Conservation (phyloP, 257 asterid species). For the Solanum commersonii region DNA sequence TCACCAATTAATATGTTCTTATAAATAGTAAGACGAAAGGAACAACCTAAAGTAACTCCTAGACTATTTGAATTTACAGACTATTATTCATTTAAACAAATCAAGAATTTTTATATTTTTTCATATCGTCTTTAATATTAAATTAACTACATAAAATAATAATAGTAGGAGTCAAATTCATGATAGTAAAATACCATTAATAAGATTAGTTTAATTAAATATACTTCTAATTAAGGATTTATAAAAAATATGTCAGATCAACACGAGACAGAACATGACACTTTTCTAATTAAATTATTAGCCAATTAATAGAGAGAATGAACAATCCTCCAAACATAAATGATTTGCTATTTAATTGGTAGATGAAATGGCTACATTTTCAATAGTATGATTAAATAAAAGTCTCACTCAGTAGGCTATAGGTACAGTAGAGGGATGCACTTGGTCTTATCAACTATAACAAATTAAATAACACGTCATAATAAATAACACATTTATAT, state of each 20-base stretch:
- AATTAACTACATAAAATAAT: background rate
- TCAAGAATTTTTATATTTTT: no score
- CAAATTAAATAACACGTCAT: background rate
- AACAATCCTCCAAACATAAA: background rate
- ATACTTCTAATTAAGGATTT: background rate
- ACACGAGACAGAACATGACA: background rate
- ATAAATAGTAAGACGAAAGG: background rate
- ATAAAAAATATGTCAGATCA: background rate
- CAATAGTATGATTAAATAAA: background rate
- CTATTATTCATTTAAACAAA: background rate
- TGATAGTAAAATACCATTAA: background rate
- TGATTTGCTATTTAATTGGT: background rate
- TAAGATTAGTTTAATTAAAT: background rate
- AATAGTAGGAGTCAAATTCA: background rate
- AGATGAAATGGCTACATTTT: background rate
- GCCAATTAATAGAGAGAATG: background rate
- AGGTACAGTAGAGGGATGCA: background rate
- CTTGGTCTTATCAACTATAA: background rate
- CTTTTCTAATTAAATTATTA: background rate
- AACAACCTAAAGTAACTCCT: background rate
- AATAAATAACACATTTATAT: background rate
- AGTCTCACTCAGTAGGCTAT: background rate
- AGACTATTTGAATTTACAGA: background rate
- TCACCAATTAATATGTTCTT: background rate
- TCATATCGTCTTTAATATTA: no score